A percentile compares a stretch with the other conserved stretches of the same genome.
These are phyloP conservation scores for Ottelia alismoides DNA, from an alignment of 106 monocot genomes.

Conservation along the genomic window DNA sequence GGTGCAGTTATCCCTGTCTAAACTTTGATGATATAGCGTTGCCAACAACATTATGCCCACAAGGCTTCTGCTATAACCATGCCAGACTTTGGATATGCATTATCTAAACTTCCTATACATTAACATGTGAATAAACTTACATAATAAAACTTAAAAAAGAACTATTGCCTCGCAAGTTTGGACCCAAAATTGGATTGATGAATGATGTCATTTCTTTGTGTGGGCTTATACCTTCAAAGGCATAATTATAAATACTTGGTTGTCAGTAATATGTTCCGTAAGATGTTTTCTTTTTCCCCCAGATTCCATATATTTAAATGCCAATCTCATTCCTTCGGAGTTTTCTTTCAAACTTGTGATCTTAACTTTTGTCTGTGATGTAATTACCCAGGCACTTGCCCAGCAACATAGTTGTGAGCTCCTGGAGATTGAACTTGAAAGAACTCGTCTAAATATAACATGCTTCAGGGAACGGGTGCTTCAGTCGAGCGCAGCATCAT, in stretches of 20 bases:
- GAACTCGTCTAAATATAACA: conserved; percentile 89
- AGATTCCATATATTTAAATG: not conserved
- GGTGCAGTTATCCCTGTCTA: no score
- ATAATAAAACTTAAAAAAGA: not conserved
- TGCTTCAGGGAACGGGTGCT: conserved; percentile 81
- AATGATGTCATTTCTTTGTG: not conserved
- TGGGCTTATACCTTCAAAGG: not conserved
- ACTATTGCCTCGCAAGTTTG: not conserved
- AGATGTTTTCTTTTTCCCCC: no score
- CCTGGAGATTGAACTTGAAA: conserved; percentile 73
- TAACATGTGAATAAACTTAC: not conserved
- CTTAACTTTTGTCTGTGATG: not conserved
- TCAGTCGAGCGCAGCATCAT: conserved; percentile 17
- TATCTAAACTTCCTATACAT: not conserved
- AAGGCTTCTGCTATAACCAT: no score
- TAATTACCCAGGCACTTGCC: conserved; percentile 47
- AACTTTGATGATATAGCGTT: not conserved
- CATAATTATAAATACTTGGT: not conserved
- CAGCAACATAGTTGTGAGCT: conserved; percentile 63
- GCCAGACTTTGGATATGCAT: not conserved
- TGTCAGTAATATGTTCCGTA: not conserved
- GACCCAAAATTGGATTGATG: not conserved
- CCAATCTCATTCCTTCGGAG: not conserved
- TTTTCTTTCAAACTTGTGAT: not conserved
- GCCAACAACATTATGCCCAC: not conserved